These are phyloP conservation scores for Purpureocillium takamizusanense DNA, from an alignment of 2,329 filamentous ascomycete species.

Conservation along the genomic window DNA sequence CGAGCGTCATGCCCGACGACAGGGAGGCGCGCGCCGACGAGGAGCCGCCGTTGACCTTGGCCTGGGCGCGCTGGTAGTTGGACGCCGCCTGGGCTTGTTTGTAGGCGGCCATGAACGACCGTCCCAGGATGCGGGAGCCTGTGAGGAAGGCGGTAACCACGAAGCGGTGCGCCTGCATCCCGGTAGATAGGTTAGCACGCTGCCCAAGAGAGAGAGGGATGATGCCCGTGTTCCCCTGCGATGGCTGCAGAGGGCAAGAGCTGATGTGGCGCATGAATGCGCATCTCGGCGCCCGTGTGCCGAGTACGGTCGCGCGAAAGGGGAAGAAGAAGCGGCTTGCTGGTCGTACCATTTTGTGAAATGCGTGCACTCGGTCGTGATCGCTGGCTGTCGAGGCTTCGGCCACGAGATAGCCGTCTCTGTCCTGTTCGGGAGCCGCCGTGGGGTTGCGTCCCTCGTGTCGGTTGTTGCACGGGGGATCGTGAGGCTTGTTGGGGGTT, in stretches of 20 bases:
- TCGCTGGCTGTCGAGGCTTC: constrained; percentile 1
- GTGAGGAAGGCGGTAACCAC: constrained; percentile 87
- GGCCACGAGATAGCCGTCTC: constrained; percentile 1
- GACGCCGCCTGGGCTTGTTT: constrained; percentile 86
- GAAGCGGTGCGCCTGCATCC: constrained; percentile 71
- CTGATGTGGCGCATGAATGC: too few species aligned
- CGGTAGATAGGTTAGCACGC: constrained; percentile 7
- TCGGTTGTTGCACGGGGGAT: constrained; percentile 11
- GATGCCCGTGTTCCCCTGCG: too few species aligned
- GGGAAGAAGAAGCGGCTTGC: constrained; percentile 5
- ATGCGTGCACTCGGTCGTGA: constrained; percentile 1
- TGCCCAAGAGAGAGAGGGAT: constrained; percentile 1
- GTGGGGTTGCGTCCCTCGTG: constrained; percentile 14
- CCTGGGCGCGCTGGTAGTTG: constrained; percentile 67
- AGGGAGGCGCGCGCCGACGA: constrained; percentile 42
- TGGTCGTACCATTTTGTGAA: constrained; percentile 20
- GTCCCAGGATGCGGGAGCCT: constrained; percentile 83
- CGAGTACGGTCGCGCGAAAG: too few species aligned
- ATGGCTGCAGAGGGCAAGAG: too few species aligned
- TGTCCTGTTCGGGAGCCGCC: not conserved
- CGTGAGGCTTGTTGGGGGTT: constrained; percentile 10
- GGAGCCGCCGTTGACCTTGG: constrained; percentile 49
- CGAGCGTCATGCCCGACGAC: constrained; percentile 73
- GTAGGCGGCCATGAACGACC: constrained; percentile 89
- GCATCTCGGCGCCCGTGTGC: too few species aligned